Evolutionary conservation across 495 filamentous ascomycete genomes (phyloP), one percentile per base, ranked within the genome.

Genomic region (Aspergillus bridgeri): DNA sequence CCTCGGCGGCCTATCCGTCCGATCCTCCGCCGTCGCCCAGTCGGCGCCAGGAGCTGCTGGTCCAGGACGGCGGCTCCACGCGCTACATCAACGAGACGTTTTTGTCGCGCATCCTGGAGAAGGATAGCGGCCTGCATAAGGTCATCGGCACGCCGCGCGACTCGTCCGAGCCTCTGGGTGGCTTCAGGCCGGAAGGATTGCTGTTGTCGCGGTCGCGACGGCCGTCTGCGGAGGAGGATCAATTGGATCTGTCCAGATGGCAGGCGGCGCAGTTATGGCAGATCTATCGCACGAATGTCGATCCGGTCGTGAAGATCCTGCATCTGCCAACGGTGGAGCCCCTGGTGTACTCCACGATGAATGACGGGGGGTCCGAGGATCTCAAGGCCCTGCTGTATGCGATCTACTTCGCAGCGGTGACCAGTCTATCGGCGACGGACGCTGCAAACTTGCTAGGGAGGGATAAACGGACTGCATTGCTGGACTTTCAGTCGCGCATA

Each of bases 81-180:
- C 18, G 51, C 6, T 72, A 72, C 33, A 67, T 72, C 51, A 68
- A 72, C 17, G 69, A 72, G 23, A 59, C 60, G 11, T 48, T 72
- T 13, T 45, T 72, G 6, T 70, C 69, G 15, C 64, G 60, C 27
- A 63, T 66, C 7, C 49, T 69, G 5, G 45, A 47, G 19, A 47
- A 47, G 45, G 45, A 47, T 9, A 47, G 22, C 18, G 45, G 22
- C 9, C 45, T 47, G 18, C 45, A 47, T 9, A 20, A 20, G 22
- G 45, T 18, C 6, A 47, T 47, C 18, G 45, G 22, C n/a, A 20
- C 45, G 20, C 45, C 33, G 33, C 33, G 13, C 8, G 33, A 38
- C 9, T 38, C 33, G 9, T 3, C 33, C 13, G 33, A 47, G 45
- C 7, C 18, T 19, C 5, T 18, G n/a, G 45, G 17, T 21, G 45